phyloP scores from a whole-genome alignment of 1,139 yeast species.

The Kazachstania sp. region DNA sequence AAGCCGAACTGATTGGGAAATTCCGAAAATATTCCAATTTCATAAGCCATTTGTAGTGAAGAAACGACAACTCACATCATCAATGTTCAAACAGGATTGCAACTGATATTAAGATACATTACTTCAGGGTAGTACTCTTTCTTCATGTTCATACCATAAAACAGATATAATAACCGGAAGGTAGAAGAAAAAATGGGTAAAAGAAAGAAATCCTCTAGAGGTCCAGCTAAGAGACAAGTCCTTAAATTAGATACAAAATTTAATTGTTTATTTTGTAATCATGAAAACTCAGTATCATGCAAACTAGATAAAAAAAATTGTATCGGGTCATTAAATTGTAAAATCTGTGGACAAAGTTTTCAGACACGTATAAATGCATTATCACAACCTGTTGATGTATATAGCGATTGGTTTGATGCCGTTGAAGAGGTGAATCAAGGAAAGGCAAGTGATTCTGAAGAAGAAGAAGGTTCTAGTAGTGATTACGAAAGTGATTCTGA shows the following conservation, averaged over 20 bases:
- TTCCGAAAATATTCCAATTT: too few species aligned
- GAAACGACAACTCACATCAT: not conserved
- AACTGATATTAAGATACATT: too few species aligned
- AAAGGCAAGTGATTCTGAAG: constrained; percentile 33
- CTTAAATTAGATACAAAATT: constrained; percentile 79
- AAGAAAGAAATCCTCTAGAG: constrained; percentile 80
- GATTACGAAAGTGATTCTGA: constrained; percentile 29
- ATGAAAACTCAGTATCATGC: constrained; percentile 85
- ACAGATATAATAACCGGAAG: not conserved
- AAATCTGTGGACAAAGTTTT: constrained; percentile 90
- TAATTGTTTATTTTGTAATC: constrained; percentile 91
- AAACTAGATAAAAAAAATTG: constrained; percentile 79
- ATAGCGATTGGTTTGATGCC: constrained; percentile 98
- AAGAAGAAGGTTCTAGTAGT: constrained; percentile 23
- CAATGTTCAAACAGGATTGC: not conserved
- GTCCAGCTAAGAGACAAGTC: constrained; percentile 71
- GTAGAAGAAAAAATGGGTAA: constrained; percentile 52
- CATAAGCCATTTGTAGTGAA: too few species aligned
- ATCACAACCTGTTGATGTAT: constrained; percentile 75
- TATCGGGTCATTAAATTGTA: constrained; percentile 79
- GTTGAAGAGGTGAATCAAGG: constrained; percentile 91
- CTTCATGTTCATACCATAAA: too few species aligned
- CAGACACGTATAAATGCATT: constrained; percentile 73
- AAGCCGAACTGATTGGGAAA: not conserved
- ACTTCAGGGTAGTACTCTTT: too few species aligned